Evolutionary conservation across 208 protist genomes (phyloP).

Genomic region (Trypanosoma conorhini): DNA sequence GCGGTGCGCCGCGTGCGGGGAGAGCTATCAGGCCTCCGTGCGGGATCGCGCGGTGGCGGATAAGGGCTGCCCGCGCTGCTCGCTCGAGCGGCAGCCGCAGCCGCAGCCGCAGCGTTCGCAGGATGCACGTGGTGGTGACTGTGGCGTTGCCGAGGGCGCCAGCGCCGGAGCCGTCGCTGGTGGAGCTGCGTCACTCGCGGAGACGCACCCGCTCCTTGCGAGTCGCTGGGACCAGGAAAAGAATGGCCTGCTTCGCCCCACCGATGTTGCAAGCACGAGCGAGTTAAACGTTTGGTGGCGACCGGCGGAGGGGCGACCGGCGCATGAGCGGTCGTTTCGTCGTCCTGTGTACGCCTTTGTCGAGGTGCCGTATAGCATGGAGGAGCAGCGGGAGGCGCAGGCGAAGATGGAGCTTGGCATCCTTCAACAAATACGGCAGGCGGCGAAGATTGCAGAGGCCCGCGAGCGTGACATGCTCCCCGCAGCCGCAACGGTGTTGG

Average conservation of each 20-base stretch:
- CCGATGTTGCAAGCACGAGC: constrained; percentile 48
- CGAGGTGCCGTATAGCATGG: constrained; percentile 32
- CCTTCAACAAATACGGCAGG: constrained; percentile 41
- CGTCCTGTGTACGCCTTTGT: constrained; percentile 70
- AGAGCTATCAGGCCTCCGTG: constrained; percentile 58
- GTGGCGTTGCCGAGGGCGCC: neutral
- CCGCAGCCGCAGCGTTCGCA: neutral
- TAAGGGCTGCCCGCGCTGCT: constrained; percentile 56
- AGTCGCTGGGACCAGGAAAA: constrained; percentile 48
- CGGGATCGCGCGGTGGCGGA: constrained; percentile 37
- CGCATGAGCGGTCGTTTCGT: constrained; percentile 33
- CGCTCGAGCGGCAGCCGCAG: neutral
- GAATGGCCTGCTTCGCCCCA: constrained; percentile 56
- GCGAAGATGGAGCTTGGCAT: constrained; percentile 44
- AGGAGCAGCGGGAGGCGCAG: constrained; percentile 45
- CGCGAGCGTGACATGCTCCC: constrained; percentile 33
- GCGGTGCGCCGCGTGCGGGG: constrained; percentile 49
- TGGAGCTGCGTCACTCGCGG: constrained; percentile 27
- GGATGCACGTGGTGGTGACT: neutral
- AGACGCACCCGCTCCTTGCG: constrained; percentile 47
- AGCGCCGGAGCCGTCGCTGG: neutral
- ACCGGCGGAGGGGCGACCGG: constrained; percentile 11
- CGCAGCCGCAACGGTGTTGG: constrained; percentile 8
- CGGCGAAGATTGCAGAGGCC: constrained; percentile 47
- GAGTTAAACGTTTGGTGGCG: constrained; percentile 67